Evolutionary conservation across 2,329 filamentous ascomycete species (phyloP).

Genomic region (Alternaria sp.): DNA sequence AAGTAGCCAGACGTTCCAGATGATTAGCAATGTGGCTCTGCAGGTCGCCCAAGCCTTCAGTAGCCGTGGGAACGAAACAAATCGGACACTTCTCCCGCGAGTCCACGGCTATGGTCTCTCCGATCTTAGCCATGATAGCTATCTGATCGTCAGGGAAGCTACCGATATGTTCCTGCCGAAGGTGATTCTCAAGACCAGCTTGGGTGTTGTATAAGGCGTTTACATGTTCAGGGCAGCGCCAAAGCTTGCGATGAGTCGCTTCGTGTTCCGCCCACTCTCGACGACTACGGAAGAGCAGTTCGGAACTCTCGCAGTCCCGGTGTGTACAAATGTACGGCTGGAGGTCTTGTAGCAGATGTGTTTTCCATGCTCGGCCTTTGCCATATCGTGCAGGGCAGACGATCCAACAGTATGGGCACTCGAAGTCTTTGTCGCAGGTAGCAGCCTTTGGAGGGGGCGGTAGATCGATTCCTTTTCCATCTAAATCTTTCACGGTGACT

Average conservation of each 20-base stretch:
- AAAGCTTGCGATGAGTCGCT: conserved; percentile 45
- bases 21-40: conserved; percentile 48
- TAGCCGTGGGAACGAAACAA: conserved; percentile 32
- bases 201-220: conserved; percentile 34
- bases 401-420: conserved; percentile 49
- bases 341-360: conserved; percentile 46
- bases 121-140: conserved; percentile 37
- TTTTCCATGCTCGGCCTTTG: conserved; percentile 41
- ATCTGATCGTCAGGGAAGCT: conserved; percentile 39
- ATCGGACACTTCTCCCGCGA: conserved; percentile 41
- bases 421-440: conserved; percentile 44
- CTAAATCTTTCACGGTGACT: conserved; percentile 43
- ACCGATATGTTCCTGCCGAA: conserved; percentile 35
- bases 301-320: conserved; percentile 30
- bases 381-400: conserved; percentile 48
- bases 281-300: conserved; percentile 45
- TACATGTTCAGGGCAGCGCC: conserved; percentile 46
- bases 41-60: conserved; percentile 32
- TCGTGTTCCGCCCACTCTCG: conserved; percentile 48
- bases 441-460: conserved; percentile 43
- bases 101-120: conserved; percentile 43
- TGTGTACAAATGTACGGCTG: conserved; percentile 49
- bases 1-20: conserved; percentile 43
- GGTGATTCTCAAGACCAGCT: conserved; percentile 36
- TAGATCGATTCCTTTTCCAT: conserved; percentile 41